phyloP scores from a whole-genome alignment of 176 grass and related monocot genomes.

The Hordeum vulgare region DNA sequence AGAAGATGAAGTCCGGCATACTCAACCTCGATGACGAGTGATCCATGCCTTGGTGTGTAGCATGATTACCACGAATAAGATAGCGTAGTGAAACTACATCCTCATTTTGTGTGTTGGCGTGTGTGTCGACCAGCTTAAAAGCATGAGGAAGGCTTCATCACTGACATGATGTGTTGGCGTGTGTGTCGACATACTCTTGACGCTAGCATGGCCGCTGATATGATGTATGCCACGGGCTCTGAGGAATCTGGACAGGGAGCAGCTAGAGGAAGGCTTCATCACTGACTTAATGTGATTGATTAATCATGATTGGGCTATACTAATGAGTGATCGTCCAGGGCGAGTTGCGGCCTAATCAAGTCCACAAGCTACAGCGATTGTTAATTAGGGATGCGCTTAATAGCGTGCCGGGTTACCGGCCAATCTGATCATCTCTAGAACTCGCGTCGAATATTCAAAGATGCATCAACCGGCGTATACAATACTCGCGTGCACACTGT shows the following conservation, averaged over 20 bases:
- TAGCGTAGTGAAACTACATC: no score
- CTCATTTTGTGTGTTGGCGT: no score
- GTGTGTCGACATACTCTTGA: no score
- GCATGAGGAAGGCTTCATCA: no score
- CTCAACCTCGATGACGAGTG: no score
- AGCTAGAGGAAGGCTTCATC: conserved; percentile 10
- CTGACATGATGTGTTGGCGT: no score
- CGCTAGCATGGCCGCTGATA: no score
- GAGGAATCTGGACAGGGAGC: conserved; percentile 12
- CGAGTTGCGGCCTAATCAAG: conserved; percentile 33
- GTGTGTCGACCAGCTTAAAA: no score
- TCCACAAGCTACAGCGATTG: conserved; percentile 16
- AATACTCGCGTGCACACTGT: background rate
- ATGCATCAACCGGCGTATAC: conserved; percentile 4
- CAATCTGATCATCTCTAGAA: conserved; percentile 21
- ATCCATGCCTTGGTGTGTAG: no score
- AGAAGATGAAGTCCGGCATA: no score
- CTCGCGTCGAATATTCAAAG: conserved; percentile 17
- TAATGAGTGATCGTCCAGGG: conserved; percentile 19
- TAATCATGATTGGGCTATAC: conserved; percentile 3
- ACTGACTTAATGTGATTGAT: conserved; percentile 23
- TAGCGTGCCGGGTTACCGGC: background rate
- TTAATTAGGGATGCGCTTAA: conserved; percentile 29
- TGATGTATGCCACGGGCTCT: no score
- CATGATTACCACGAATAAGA: no score